Conservation (phyloP, 2,329 filamentous ascomycete species). For the Neophaeococcomyces mojaviensis region DNA sequence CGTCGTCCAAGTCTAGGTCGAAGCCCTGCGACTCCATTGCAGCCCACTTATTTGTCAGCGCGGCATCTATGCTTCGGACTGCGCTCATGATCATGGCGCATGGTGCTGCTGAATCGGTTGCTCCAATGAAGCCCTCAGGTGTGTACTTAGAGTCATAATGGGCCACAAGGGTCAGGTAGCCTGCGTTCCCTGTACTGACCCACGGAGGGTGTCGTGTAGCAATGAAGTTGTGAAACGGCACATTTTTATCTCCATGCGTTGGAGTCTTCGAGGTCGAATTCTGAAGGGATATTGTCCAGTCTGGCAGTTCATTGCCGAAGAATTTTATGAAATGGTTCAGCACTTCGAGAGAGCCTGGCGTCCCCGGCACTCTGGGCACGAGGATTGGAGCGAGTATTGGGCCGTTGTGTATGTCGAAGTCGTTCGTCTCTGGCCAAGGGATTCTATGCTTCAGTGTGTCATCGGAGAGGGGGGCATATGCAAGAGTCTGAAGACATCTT, state of each 20-base stretch:
- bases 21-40: conserved; percentile 57
- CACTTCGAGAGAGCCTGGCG: conserved; percentile 62
- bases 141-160: conserved; percentile 84
- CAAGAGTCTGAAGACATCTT: conserved; percentile 20
- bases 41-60: conserved; percentile 74
- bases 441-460: conserved; percentile 59
- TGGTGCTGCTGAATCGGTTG: conserved; percentile 85
- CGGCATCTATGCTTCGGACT: conserved; percentile 69
- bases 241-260: conserved; percentile 57
- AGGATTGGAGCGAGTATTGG: conserved; percentile 78
- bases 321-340: conserved; percentile 79
- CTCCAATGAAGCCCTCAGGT: conserved; percentile 83
- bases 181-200: conserved; percentile 64
- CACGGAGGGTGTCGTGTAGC: conserved; percentile 83
- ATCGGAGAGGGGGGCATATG: conserved; percentile 63
- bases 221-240: conserved; percentile 84
- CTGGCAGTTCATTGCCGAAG: conserved; percentile 65
- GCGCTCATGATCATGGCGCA: conserved; percentile 90
- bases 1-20: conserved; percentile 43
- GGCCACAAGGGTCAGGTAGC: conserved; percentile 76
- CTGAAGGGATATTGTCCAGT: conserved; percentile 75
- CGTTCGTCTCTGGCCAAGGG: conserved; percentile 57
- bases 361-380: conserved; percentile 80
- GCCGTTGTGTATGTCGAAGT: conserved; percentile 72
- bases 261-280: conserved; percentile 86